Base-by-base conservation (phyloP, 495 filamentous ascomycete genomes). In the Achaetomiella virescens region DNA sequence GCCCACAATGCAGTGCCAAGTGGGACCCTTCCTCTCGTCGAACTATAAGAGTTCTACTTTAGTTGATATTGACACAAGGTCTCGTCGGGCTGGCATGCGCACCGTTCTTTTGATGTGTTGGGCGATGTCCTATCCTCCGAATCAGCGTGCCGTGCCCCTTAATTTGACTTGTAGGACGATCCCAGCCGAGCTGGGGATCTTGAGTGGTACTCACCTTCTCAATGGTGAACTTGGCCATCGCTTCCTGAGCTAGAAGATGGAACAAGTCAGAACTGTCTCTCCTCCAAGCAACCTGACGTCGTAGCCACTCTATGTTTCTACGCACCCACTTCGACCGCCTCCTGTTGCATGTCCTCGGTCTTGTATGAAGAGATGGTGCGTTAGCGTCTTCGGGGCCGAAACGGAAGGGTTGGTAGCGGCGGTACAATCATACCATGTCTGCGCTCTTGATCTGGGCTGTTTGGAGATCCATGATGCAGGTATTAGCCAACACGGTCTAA, bases 1-100 rank as follows among this genome's bases (percentile, higher is more conserved):
- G 38, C 93, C 93, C 11, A 97, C 93, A 57, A 99, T 96, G 73
- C 95, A 97, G 73, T 99, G 93, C 93, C 93, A 96, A 62, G 89
- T 96, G 57, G 90, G 88, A 24, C 92, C 90, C 76, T 92, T 95
- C 64, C 90, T 83, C 54, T 84, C 84, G 69, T 96, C 89, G 62
- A 95, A 93, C 89, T 95, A 63, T 65, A 63, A 8, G 51, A 48
- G 48, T 58, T 21, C 6, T 44, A 9, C 29, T 52, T 64, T 29
- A 60, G 60, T 49, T 41, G 68, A 56, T 20, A 49, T 35, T 52
- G 29, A 12, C 17, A 48, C 53, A 44, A 42, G 33, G 20, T n/a
- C 9, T 52, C 9, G 8, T 36, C 33, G 17, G 12, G 27, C 1
- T 17, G 21, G 14, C 25, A 25, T 0, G 54, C 81, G 58, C 71